Evolutionary conservation across 2,329 filamentous ascomycete species (phyloP).

Genomic region (Decorospora gaudefroyi): DNA sequence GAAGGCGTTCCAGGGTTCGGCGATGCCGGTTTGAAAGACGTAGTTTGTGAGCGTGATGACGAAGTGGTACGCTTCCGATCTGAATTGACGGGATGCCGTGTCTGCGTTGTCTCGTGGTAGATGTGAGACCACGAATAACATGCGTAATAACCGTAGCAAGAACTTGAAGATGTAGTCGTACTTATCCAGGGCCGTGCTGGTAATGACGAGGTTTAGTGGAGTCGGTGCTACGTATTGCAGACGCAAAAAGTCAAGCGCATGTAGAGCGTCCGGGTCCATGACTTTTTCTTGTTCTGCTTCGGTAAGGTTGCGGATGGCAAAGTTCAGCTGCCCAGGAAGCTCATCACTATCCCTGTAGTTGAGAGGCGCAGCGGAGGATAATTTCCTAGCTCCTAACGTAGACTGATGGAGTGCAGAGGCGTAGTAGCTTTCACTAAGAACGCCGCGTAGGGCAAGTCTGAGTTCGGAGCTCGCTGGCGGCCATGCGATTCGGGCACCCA

Average conservation of each 20-base stretch:
- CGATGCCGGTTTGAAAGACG: conserved; percentile 78
- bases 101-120: conserved; percentile 40
- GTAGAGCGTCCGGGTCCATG: conserved; percentile 78
- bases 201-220: conserved; percentile 74
- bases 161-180: conserved; percentile 87
- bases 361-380: conserved; percentile 9
- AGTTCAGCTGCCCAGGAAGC: conserved; percentile 58
- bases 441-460: conserved; percentile 83
- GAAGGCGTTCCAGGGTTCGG: conserved; percentile 72
- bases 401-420: conserved; percentile 43
- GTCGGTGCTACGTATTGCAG: conserved; percentile 80
- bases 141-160: conserved; percentile 74
- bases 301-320: conserved; percentile 75
- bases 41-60: conserved; percentile 73
- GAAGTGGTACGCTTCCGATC: conserved; percentile 79
- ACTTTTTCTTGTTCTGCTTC: conserved; percentile 79
- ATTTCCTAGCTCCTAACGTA: conserved; percentile 12
- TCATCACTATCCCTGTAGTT: conserved; percentile 39
- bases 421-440: conserved; percentile 75
- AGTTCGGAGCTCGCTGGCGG: conserved; percentile 93
- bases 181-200: conserved; percentile 68
- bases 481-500: conserved; percentile 83
- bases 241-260: conserved; percentile 90
- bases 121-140: conserved; percentile 70
- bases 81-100: conserved; percentile 55